phyloP scores from a whole-genome alignment of 805 yeast genomes.

The Candida vaughaniae region DNA sequence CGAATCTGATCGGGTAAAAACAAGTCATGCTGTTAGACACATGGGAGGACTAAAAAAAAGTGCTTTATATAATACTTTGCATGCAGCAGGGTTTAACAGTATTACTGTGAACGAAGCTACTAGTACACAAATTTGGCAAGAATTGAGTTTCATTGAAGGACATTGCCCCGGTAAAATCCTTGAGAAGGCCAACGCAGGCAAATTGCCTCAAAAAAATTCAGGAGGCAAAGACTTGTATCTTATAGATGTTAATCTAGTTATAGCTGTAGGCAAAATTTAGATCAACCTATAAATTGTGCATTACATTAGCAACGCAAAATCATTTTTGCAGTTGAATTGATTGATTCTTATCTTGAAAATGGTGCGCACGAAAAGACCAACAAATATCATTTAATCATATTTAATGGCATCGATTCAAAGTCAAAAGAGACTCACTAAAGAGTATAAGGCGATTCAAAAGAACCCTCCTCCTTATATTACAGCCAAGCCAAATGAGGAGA shows the following conservation, averaged over 20 bases:
- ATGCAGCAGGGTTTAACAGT: constrained; percentile 19
- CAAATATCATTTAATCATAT: too few species aligned
- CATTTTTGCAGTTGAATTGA: too few species aligned
- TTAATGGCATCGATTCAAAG: constrained; percentile 44
- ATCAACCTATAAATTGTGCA: too few species aligned
- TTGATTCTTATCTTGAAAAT: too few species aligned
- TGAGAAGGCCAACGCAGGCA: constrained; percentile 16
- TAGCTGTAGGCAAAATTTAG: constrained; percentile 24
- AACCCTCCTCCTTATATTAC: constrained; percentile 82
- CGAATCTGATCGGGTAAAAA: neutral
- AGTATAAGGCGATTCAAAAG: constrained; percentile 72
- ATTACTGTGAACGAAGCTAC: constrained; percentile 15
- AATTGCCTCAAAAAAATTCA: constrained; percentile 13
- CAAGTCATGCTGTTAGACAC: constrained; percentile 21
- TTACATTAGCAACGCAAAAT: too few species aligned
- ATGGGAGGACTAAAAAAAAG: constrained; percentile 33
- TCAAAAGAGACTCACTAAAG: constrained; percentile 62
- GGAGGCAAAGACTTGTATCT: constrained; percentile 13
- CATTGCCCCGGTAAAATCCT: constrained; percentile 20
- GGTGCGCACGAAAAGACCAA: too few species aligned
- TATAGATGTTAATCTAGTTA: constrained; percentile 20
- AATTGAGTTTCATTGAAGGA: constrained; percentile 19
- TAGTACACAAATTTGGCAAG: constrained; percentile 25
- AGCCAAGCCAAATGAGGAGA: constrained; percentile 85
- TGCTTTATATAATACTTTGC: constrained; percentile 21